Evolutionary conservation across 2,329 filamentous ascomycete species (phyloP), one percentile per base, ranked within the genome.

Genomic region (Xylariaceae sp.): DNA sequence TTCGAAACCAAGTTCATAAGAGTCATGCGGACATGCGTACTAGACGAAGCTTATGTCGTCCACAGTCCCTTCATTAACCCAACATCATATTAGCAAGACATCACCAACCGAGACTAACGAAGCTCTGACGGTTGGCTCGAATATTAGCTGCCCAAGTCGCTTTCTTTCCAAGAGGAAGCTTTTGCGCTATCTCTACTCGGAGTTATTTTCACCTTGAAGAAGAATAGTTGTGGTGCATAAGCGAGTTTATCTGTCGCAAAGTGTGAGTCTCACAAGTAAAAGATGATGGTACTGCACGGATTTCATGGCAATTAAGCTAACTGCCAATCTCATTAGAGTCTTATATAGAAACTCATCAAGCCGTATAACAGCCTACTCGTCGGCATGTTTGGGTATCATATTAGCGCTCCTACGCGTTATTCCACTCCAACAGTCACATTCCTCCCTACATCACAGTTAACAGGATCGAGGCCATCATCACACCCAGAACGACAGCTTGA

Each of bases 271-370:
- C 21, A 28, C 36, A 44, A 9, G 47, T 21, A 33, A 40, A 6
- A 29, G 12, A 12, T 12, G 9, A 34, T 39, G 6, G 16, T 12
- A 37, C 21, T 14, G n/a, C 23, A 43, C 21, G 6, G 14, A 3
- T 39, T 54, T 9, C 11, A 28, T 33, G 17, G 11, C 26, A 23
- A 23, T 12, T 14, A 43, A 17, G 21, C 56, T 58, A 36, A 61
- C 29, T 19, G 11, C 19, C 2, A 5, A 24, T 63, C 57, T 31
- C 53, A 19, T 60, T n/a, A 61, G 45, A 58, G 11, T 26, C n/a
- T 14, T 29, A 37, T 19, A 29, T 48, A 36, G n/a, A 45, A 11
- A 37, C 24, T 33, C 36, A 49, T 55, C 5, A 23, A 45, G 19
- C 26, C 19, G 2, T 12, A 39, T 26, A 9, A 49, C n/a, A 45